These are phyloP conservation scores for Diplosphaera chodatii DNA, from an alignment of 139 green algal species.

Conservation along the genomic window DNA sequence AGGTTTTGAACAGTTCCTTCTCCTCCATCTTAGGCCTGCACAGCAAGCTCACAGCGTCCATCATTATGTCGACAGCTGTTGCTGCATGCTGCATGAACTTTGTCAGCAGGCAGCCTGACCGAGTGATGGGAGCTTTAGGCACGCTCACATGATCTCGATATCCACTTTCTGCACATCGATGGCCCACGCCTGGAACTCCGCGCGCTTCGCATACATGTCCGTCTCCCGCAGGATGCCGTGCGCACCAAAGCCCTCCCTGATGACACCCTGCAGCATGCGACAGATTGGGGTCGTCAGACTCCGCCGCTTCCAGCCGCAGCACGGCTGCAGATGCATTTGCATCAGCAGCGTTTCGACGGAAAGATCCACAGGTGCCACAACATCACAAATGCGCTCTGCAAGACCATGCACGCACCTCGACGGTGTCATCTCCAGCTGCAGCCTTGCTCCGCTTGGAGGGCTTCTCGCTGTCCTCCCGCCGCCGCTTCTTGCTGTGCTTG, in stretches of 20 bases:
- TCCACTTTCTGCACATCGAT: conserved; percentile 69
- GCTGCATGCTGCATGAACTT: too few species aligned
- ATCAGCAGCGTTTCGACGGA: too few species aligned
- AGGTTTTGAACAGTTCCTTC: conserved; percentile 67
- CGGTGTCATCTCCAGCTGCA: conserved; percentile 11
- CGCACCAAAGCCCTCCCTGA: conserved; percentile 62
- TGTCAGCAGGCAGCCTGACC: too few species aligned
- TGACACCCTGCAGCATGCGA: background rate
- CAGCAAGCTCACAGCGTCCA: too few species aligned
- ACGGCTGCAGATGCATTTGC: too few species aligned
- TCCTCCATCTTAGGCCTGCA: conserved; percentile 52
- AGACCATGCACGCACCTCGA: too few species aligned
- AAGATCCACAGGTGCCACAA: too few species aligned
- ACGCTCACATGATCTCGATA: conserved; percentile 59
- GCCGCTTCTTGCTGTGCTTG: conserved; percentile 9
- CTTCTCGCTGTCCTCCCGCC: conserved; percentile 2
- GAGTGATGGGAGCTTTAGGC: too few species aligned
- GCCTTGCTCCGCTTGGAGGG: background rate
- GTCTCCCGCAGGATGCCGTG: conserved; percentile 74
- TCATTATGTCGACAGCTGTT: too few species aligned
- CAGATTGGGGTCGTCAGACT: too few species aligned
- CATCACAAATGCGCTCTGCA: too few species aligned
- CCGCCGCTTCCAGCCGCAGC: too few species aligned
- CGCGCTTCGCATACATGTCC: conserved; percentile 51
- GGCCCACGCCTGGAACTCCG: conserved; percentile 81